phyloP scores from a whole-genome alignment of 177 flowering plant species.

The Vitis hybrid region DNA sequence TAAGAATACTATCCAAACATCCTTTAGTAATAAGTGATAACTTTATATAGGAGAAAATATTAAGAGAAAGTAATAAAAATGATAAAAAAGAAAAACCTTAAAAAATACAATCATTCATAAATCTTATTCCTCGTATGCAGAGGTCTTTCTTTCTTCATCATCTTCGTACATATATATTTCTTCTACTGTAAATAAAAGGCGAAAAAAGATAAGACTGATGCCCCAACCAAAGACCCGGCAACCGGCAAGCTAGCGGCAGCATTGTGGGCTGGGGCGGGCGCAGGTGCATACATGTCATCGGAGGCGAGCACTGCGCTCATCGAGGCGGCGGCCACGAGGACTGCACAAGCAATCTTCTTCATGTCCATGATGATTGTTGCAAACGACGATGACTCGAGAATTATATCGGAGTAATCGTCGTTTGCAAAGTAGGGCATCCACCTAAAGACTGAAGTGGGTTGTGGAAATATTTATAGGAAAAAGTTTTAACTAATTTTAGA shows the following conservation, averaged over 20 bases:
- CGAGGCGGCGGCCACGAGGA: constrained; percentile 54
- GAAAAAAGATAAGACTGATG: constrained; percentile 39
- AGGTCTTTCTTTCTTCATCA: background rate
- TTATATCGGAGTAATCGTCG: too few relatives aligned
- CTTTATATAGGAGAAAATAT: too few relatives aligned
- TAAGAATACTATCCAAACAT: too few relatives aligned
- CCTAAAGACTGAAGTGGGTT: too few relatives aligned
- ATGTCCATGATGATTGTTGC: constrained; percentile 39
- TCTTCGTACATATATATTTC: background rate
- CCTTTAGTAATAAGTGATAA: too few relatives aligned
- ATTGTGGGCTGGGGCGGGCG: constrained; percentile 36
- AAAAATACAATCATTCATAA: too few relatives aligned
- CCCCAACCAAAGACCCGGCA: constrained; percentile 50
- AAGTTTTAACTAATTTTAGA: too few relatives aligned
- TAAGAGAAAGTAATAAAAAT: too few relatives aligned
- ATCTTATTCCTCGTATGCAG: background rate
- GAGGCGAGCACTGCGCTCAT: constrained; percentile 33
- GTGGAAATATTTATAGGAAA: too few relatives aligned
- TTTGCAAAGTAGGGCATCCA: too few relatives aligned
- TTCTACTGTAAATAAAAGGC: constrained; percentile 34
- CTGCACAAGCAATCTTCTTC: constrained; percentile 58
- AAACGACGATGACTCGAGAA: background rate
- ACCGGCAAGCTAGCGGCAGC: constrained; percentile 36
- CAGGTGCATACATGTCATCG: constrained; percentile 23
- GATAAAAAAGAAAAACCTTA: too few relatives aligned